Base-by-base conservation (phyloP, 164 flowering plant species). In the Piper betle region DNA sequence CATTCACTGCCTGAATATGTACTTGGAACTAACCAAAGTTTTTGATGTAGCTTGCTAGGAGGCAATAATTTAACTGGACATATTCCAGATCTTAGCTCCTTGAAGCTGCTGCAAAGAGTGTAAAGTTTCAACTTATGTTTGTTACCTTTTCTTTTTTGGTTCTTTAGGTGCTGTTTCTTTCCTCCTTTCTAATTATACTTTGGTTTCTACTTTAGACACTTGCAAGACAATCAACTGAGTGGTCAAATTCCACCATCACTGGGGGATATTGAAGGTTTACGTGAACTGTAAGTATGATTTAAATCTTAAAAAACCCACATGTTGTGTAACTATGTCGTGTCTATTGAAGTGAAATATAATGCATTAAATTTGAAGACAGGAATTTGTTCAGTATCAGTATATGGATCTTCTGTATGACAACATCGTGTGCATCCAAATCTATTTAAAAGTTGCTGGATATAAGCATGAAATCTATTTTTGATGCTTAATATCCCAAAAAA, bases 31-130 rank as follows among this genome's bases (percentile, higher is more conserved):
- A 25, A 25, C 33, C 33, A 25, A 25, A 25, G 33, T 0, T 38
- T 15, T 79, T 58, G 50, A 65, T 6, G 39, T 84, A 90, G 97
- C 64, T 74, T 68, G 79, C 92, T 90, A 40, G 95, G 84, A 15
- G 79, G 82, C 71, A 90, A 90, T 66, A 78, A 67, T 55, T 75
- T 93, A 56, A 73, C 84, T 7, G 99, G 99, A 62, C n/a, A 68
- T 48, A 82, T 93, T 68, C 97, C 97, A 17, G 83, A 82, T 76
- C 81, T 93, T 62, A 74, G 84, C 61, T 52, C 79, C 48, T 69
- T 93, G 63, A 82, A 63, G 81, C 50, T 42, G 68, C 75, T 93
- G 62, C 64, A 77, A 67, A 79, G 60, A 74, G 64, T 93, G 99
- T 93, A 82, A 83, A 94, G 71, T 39, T 55, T 38, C 25, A 15